Conservation (phyloP, 1,139 yeast species). For the Saccharomycopsis phalli region DNA sequence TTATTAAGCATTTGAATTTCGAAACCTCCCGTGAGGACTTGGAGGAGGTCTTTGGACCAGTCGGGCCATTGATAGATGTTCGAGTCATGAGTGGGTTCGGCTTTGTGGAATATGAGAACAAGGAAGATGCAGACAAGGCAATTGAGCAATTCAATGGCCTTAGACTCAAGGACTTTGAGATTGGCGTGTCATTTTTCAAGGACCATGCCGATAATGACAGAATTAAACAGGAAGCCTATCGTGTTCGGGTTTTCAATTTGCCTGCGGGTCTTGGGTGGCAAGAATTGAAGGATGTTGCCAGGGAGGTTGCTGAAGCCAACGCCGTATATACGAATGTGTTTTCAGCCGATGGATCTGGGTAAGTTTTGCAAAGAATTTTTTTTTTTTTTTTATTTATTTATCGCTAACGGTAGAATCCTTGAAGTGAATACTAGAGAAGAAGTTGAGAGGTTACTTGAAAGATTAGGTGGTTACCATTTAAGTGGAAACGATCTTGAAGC, state of each 20-base stretch:
- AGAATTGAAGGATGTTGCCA: conserved; percentile 70
- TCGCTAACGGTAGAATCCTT: conserved; percentile 44
- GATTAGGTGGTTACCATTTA: conserved; percentile 62
- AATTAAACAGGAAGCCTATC: conserved; percentile 50
- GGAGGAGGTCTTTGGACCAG: conserved; percentile 55
- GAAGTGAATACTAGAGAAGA: conserved; percentile 73
- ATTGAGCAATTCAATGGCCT: conserved; percentile 51
- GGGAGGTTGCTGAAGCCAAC: conserved; percentile 55
- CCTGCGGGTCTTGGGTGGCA: conserved; percentile 80
- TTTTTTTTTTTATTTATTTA: conserved; percentile 8
- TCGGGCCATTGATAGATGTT: conserved; percentile 59
- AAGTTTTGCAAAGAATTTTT: background rate
- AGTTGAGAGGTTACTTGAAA: conserved; percentile 56
- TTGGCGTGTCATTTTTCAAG: conserved; percentile 58
- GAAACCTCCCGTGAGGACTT: conserved; percentile 37
- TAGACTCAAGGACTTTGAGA: conserved; percentile 52
- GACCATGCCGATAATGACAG: conserved; percentile 30
- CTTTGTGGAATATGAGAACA: conserved; percentile 58
- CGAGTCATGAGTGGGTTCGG: conserved; percentile 71
- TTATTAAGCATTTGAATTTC: conserved; percentile 18
- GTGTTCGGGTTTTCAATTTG: conserved; percentile 58
- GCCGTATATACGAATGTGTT: conserved; percentile 68
- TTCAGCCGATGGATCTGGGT: conserved; percentile 42
- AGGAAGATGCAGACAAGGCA: conserved; percentile 60
- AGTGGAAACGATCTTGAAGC: conserved; percentile 58